A percentile compares a stretch with the other conserved stretches of the same genome.
phyloP scores from a whole-genome alignment of 139 green algal genomes.

The Chlorella ohadii region DNA sequence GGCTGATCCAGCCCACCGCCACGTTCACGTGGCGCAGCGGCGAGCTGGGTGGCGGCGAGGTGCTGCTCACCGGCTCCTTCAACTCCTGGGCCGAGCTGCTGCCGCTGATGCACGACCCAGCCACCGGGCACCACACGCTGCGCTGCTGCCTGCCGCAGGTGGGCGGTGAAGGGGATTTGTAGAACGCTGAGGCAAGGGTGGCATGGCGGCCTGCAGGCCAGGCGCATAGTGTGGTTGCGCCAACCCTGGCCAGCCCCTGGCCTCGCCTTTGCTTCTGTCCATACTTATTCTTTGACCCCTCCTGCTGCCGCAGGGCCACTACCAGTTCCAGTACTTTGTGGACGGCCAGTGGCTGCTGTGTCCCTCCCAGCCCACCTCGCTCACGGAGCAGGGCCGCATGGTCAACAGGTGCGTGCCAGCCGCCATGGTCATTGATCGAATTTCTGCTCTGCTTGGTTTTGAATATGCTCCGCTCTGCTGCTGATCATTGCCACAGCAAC shows the following conservation, averaged over 20 bases:
- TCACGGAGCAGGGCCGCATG: slow-evolving; percentile 48
- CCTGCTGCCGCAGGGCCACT: slow-evolving; percentile 37
- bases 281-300: background rate
- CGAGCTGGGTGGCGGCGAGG: slow-evolving; percentile 32
- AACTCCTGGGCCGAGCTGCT: slow-evolving; percentile 57
- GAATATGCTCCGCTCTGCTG: no score
- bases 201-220: no score
- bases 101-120: slow-evolving; percentile 38
- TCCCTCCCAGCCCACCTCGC: slow-evolving; percentile 35
- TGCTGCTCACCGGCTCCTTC: slow-evolving; percentile 62
- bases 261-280: no score
- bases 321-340: slow-evolving; percentile 68
- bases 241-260: no score
- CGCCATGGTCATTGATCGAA: no score
- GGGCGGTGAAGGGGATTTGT: no score
- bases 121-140: slow-evolving; percentile 29
- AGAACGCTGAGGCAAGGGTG: no score
- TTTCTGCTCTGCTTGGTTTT: no score
- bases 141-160: slow-evolving; percentile 50
- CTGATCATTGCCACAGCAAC: no score
- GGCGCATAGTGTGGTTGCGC: no score
- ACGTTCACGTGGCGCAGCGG: slow-evolving; percentile 52
- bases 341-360: slow-evolving; percentile 60
- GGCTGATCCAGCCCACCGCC: slow-evolving; percentile 42
- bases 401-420: slow-evolving; percentile 42